Evolutionary conservation across 768 basidiomycete species (phyloP).

Genomic region (Tricholoma sp.): DNA sequence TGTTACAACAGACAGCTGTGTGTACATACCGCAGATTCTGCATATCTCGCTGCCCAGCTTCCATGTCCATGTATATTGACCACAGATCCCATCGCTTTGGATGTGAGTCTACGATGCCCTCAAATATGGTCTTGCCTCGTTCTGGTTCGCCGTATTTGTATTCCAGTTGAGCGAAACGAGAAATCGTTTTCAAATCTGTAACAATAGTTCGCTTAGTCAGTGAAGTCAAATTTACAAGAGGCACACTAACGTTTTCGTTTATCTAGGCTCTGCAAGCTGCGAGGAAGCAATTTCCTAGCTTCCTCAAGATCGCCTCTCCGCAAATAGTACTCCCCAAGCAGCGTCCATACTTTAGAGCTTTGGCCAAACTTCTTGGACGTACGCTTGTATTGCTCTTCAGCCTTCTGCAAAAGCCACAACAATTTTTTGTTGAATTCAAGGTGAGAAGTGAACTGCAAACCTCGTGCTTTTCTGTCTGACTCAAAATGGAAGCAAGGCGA

Average conservation of each 20-base stretch:
- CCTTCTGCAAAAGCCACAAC: constrained; percentile 49
- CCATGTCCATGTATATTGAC: constrained; percentile 97
- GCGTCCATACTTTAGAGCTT: constrained; percentile 92
- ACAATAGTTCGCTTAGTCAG: background rate
- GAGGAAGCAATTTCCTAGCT: constrained; percentile 80
- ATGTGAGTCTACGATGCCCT: constrained; percentile 94
- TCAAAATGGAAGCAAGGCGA: constrained; percentile 78
- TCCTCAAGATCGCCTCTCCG: constrained; percentile 68
- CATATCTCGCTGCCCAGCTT: constrained; percentile 74
- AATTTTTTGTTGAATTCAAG: background rate
- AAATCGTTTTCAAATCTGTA: constrained; percentile 95
- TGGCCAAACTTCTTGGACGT: constrained; percentile 93
- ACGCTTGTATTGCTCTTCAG: constrained; percentile 86
- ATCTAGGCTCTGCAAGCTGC: constrained; percentile 85
- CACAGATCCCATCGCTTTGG: constrained; percentile 94
- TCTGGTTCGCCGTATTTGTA: constrained; percentile 93
- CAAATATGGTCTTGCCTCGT: constrained; percentile 92
- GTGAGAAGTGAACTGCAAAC: constrained; percentile 33
- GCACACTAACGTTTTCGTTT: constrained; percentile 81
- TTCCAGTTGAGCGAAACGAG: constrained; percentile 91
- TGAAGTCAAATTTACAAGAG: background rate
- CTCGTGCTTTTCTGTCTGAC: constrained; percentile 76
- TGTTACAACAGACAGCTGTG: background rate
- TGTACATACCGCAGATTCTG: constrained; percentile 62
- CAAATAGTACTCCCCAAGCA: constrained; percentile 80